A percentile compares a stretch with the other conserved stretches of the same genome.
Evolutionary conservation across 2,329 filamentous ascomycete genomes (phyloP).

Genomic region (Annulohypoxylon truncatum): DNA sequence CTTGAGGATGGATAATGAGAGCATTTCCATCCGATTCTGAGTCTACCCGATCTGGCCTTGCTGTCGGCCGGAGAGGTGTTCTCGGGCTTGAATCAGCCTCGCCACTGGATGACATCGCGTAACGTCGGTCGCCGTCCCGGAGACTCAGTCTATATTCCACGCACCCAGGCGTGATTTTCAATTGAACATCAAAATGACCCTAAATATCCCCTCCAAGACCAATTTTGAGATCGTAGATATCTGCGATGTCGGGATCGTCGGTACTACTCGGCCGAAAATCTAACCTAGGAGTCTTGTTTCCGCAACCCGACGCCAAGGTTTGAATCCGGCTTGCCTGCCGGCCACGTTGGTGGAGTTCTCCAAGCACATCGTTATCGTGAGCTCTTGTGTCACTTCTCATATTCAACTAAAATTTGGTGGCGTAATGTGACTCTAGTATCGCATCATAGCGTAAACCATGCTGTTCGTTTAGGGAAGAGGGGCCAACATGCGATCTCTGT

Average conservation of each 20-base stretch:
- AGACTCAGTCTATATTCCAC: background rate
- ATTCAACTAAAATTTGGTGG: background rate
- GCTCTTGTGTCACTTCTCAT: conserved; percentile 2
- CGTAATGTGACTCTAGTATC: conserved; percentile 33
- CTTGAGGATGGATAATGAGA: conserved; percentile 28
- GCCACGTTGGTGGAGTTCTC: background rate
- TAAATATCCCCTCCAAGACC: background rate
- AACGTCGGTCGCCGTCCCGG: background rate
- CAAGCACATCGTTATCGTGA: conserved; percentile 9
- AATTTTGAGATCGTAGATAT: background rate
- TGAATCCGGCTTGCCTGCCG: conserved; percentile 7
- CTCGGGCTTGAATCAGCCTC: background rate
- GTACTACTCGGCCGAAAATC: conserved; percentile 1
- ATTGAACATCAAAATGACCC: background rate
- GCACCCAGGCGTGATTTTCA: background rate
- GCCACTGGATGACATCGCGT: conserved; percentile 4
- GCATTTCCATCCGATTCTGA: conserved; percentile 5
- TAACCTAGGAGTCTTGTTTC: background rate
- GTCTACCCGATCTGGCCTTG: background rate
- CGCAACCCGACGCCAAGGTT: conserved; percentile 4
- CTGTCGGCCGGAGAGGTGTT: background rate
- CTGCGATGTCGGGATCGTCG: conserved; percentile 29
- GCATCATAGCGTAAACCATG: conserved; percentile 10
- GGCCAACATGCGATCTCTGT: conserved; percentile 12
- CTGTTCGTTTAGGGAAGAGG: conserved; percentile 20